phyloP scores from a whole-genome alignment of 208 protist species.

The Crithidia acanthocephali region DNA sequence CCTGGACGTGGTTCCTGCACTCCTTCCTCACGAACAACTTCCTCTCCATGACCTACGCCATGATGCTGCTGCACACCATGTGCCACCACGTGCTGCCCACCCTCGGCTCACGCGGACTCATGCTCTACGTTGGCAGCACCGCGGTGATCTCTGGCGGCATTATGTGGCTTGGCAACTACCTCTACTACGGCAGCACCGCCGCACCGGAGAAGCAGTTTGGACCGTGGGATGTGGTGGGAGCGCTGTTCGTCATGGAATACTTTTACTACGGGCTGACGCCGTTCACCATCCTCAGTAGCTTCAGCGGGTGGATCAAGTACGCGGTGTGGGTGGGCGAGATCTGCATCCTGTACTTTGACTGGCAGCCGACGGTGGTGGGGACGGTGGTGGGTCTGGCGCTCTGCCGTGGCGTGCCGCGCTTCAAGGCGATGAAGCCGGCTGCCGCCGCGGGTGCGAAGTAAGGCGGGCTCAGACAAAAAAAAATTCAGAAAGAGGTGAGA shows the following conservation, averaged over 20 bases:
- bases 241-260: conserved; percentile 88
- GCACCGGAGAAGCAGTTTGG: conserved; percentile 89
- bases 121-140: conserved; percentile 64
- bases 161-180: conserved; percentile 70
- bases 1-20: conserved; percentile 84
- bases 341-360: conserved; percentile 91
- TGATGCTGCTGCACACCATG: conserved; percentile 91
- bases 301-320: conserved; percentile 90
- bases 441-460: conserved; percentile 31
- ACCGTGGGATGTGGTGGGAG: conserved; percentile 87
- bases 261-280: conserved; percentile 74
- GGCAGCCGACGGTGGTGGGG: conserved; percentile 85
- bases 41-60: conserved; percentile 87
- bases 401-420: conserved; percentile 69
- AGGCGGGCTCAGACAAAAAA: not conserved
- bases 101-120: conserved; percentile 65
- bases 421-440: conserved; percentile 40
- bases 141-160: conserved; percentile 76
- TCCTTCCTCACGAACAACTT: conserved; percentile 91
- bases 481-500: not conserved
- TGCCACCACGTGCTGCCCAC: conserved; percentile 77
- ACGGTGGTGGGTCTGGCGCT: conserved; percentile 71
- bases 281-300: conserved; percentile 76
- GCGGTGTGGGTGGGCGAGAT: conserved; percentile 85
- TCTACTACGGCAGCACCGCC: conserved; percentile 49